A percentile compares a stretch with the other conserved stretches of the same genome.
Evolutionary conservation across 1,139 yeast species (phyloP).

Genomic region (Taphrina communis): DNA sequence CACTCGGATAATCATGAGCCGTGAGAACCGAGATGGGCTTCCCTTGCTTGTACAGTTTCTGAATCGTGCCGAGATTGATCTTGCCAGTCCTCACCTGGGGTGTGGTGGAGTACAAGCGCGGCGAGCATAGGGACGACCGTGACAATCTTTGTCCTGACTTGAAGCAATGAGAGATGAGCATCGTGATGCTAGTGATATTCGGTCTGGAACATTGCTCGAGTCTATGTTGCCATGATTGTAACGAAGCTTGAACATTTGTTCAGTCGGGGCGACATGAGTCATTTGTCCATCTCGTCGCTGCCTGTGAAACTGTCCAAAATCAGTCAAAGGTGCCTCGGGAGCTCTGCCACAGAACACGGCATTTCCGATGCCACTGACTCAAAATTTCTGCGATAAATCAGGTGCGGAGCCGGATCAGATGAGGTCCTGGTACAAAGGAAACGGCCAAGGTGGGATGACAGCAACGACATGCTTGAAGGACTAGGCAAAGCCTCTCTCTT

Average conservation of each 20-base stretch:
- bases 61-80: conserved; percentile 56
- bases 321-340: conserved; percentile 2
- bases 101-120: conserved; percentile 3
- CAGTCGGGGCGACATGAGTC: neutral
- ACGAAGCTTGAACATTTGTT: neutral
- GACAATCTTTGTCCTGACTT: neutral
- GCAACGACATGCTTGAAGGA: neutral
- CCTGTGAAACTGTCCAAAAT: neutral
- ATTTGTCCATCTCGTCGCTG: conserved; percentile 6
- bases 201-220: too few relatives aligned
- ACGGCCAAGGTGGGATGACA: too few relatives aligned
- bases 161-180: neutral
- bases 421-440: neutral
- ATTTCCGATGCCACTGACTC: neutral
- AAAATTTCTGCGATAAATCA: too few relatives aligned
- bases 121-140: neutral
- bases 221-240: too few relatives aligned
- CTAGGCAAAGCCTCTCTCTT: neutral
- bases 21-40: conserved; percentile 71
- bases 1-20: conserved; percentile 86
- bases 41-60: conserved; percentile 54
- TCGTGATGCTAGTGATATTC: neutral
- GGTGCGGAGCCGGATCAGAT: conserved; percentile 1
- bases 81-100: conserved; percentile 16
- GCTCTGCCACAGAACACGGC: neutral